Conservation (phyloP, 108 stramenopile species). For the Aureococcus anophagefferens region DNA sequence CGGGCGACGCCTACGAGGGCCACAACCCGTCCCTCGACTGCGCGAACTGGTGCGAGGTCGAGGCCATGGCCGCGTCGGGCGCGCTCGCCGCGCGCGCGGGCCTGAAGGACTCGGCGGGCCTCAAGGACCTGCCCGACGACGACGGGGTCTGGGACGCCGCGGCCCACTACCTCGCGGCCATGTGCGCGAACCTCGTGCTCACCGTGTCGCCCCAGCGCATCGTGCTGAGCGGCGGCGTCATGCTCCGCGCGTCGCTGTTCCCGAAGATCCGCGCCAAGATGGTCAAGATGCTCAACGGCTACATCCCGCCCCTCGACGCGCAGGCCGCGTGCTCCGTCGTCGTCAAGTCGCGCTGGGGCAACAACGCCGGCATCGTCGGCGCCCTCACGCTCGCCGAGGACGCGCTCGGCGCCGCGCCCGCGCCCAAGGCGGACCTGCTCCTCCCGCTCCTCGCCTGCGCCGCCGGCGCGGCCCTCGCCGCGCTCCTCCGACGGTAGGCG, state of each 20-base stretch:
- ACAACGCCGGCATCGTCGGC: conserved; percentile 63
- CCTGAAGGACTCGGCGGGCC: conserved; percentile 19
- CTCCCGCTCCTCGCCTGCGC: too few relatives aligned
- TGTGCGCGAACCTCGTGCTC: conserved; percentile 71
- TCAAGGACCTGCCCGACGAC: conserved; percentile 56
- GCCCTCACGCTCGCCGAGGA: conserved; percentile 58
- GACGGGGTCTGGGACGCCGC: conserved; percentile 75
- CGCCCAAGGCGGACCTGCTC: too few relatives aligned
- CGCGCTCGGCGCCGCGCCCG: conserved; percentile 18
- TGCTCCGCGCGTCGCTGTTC: conserved; percentile 63
- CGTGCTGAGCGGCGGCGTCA: conserved; percentile 81
- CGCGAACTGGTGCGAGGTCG: conserved; percentile 25
- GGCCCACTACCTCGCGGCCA: conserved; percentile 79
- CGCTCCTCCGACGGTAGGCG: too few relatives aligned
- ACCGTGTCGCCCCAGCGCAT: conserved; percentile 71
- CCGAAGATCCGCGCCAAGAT: conserved; percentile 53
- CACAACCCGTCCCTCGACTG: conserved; percentile 9
- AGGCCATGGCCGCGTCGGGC: not conserved
- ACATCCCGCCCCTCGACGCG: conserved; percentile 52
- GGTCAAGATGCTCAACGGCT: conserved; percentile 69
- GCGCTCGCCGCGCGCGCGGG: conserved; percentile 5
- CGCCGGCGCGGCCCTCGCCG: too few relatives aligned
- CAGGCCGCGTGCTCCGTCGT: conserved; percentile 17
- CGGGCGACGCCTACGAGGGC: not conserved
- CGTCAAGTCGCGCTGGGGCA: conserved; percentile 30